A percentile compares a stretch with the other conserved stretches of the same genome.
Conservation (phyloP, 306 rosid species). For the Casuarina cunninghamiana region DNA sequence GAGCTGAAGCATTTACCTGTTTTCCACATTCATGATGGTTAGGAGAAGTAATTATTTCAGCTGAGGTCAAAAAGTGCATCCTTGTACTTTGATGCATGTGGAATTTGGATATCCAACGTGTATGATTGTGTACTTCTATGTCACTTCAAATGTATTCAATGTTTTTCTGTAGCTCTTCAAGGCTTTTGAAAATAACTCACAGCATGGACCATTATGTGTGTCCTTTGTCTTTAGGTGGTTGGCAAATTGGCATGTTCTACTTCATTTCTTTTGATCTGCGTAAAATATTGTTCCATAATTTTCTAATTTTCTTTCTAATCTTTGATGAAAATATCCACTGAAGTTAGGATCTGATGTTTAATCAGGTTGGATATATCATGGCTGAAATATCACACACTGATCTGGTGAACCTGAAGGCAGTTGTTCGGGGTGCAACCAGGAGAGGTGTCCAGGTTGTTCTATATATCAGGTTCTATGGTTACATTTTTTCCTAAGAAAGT, state of each 20-base stretch:
- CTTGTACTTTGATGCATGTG: too few relatives aligned
- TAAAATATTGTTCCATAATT: constrained; percentile 2
- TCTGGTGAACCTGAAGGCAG: constrained; percentile 45
- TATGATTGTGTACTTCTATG: too few relatives aligned
- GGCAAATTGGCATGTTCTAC: neutral
- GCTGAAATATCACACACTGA: constrained; percentile 53
- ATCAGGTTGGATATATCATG: constrained; percentile 75
- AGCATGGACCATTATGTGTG: neutral
- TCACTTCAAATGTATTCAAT: neutral
- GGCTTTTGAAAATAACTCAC: neutral
- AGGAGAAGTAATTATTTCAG: neutral
- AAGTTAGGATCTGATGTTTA: constrained; percentile 15
- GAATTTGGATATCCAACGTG: too few relatives aligned
- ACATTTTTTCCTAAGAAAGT: constrained; percentile 1
- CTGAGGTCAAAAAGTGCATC: neutral
- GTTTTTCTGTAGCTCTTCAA: neutral
- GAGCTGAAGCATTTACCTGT: neutral
- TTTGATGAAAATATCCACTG: constrained; percentile 4
- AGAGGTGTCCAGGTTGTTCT: constrained; percentile 61
- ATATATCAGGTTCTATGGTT: constrained; percentile 20
- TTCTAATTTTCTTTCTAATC: constrained; percentile 15
- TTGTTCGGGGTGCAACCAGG: constrained; percentile 40
- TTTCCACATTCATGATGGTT: neutral
- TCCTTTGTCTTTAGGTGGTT: neutral
- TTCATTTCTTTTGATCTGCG: constrained; percentile 1